Conservation (phyloP, 139 green algal species). For the Ettlia oleoabundans region DNA sequence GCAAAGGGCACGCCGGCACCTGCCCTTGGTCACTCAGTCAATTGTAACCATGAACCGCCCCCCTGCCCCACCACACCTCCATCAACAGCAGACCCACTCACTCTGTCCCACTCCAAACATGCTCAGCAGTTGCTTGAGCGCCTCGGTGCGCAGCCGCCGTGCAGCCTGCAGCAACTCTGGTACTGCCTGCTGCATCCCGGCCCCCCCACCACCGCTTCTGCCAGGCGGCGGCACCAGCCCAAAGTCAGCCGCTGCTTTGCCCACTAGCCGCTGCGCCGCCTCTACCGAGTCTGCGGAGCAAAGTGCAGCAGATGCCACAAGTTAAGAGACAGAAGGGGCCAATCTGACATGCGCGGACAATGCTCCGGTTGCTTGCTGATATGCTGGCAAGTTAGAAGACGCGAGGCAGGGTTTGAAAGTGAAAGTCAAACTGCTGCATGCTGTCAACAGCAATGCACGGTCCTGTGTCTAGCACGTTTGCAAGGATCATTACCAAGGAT, state of each 20-base stretch:
- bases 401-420: not conserved
- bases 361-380: no score
- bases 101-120: slow-evolving; percentile 34
- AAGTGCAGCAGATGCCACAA: no score
- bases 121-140: slow-evolving; percentile 28
- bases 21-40: no score
- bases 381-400: not conserved
- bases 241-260: slow-evolving; percentile 17
- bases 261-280: slow-evolving; percentile 26
- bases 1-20: no score
- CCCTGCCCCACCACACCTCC: not conserved
- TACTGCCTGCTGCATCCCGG: slow-evolving; percentile 16
- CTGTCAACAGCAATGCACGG: no score
- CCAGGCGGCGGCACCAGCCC: not conserved
- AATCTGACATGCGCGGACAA: not conserved
- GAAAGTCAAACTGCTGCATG: no score
- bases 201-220: no score
- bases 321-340: not conserved
- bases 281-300: not conserved
- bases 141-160: slow-evolving; percentile 16
- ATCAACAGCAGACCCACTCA: not conserved
- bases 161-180: not conserved
- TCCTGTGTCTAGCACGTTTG: no score
- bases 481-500: no score
- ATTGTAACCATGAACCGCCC: not conserved